Evolutionary conservation across 2,329 filamentous ascomycete species (phyloP).

Genomic region (Ceratocystis smalleyi): DNA sequence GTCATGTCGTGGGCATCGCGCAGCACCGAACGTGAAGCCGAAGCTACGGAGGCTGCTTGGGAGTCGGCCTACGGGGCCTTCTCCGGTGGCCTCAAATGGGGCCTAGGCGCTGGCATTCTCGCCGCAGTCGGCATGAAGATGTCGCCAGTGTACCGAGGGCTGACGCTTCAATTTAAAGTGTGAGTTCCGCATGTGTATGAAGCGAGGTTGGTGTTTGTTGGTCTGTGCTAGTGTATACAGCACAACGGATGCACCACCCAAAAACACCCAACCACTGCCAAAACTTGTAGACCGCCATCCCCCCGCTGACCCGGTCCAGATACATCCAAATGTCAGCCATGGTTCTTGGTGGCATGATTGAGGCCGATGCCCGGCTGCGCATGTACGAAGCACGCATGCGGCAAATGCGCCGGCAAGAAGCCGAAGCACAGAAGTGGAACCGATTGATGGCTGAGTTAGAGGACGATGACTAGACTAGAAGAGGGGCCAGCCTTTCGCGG

Average conservation of each 20-base stretch:
- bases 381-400: constrained; percentile 51
- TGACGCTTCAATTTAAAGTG: constrained; percentile 67
- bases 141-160: constrained; percentile 55
- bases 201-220: background rate
- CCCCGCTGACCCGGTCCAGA: constrained; percentile 28
- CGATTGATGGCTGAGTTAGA: constrained; percentile 47
- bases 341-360: constrained; percentile 62
- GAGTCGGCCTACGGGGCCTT: constrained; percentile 53
- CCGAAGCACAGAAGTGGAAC: constrained; percentile 54
- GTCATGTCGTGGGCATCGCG: constrained; percentile 13
- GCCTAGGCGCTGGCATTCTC: constrained; percentile 45
- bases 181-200: constrained; percentile 27
- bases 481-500: constrained; percentile 3
- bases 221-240: background rate
- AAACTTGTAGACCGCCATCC: background rate
- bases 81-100: constrained; percentile 57
- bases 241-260: background rate
- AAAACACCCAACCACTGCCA: too few relatives aligned
- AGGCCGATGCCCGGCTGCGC: constrained; percentile 54
- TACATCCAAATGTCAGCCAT: constrained; percentile 77
- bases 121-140: constrained; percentile 46
- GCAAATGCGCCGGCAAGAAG: constrained; percentile 45
- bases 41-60: constrained; percentile 55
- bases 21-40: constrained; percentile 33
- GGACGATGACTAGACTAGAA: constrained; percentile 26